phyloP scores from a whole-genome alignment of 1,284 basidiomycete genomes.

The Cutaneotrichosporon spelunceum region DNA sequence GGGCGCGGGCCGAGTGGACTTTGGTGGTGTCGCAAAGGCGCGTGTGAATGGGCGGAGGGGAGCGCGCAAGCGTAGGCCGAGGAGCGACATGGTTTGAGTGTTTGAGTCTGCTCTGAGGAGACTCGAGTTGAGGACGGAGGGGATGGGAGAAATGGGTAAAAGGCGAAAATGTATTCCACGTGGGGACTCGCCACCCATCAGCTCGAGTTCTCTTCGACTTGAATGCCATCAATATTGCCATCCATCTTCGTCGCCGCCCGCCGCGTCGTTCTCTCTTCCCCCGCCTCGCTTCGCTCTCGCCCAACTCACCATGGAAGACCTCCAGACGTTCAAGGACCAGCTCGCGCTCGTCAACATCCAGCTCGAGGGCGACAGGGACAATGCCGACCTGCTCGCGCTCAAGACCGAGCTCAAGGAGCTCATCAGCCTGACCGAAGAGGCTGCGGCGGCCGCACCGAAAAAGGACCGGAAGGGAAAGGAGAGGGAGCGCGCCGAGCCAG shows the following conservation, averaged over 20 bases:
- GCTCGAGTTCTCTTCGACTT: neutral
- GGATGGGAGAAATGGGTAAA: neutral
- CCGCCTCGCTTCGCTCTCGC: neutral
- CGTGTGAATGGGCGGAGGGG: neutral
- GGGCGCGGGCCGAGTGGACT: too few relatives aligned
- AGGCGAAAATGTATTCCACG: neutral
- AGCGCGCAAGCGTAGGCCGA: neutral
- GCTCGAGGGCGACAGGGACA: constrained; percentile 75
- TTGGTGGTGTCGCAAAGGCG: neutral
- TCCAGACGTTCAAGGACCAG: constrained; percentile 80
- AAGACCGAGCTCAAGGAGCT: constrained; percentile 83
- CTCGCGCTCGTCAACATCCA: constrained; percentile 86
- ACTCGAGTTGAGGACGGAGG: neutral
- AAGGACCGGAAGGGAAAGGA: constrained; percentile 18
- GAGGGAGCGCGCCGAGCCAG: constrained; percentile 13
- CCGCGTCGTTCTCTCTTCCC: neutral
- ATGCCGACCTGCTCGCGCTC: constrained; percentile 65
- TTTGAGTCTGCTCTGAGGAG: neutral
- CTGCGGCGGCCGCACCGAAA: constrained; percentile 42
- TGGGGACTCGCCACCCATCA: neutral
- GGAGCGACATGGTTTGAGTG: neutral
- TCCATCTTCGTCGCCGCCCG: too few relatives aligned
- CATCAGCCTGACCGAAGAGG: constrained; percentile 75
- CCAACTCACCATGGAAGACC: constrained; percentile 53
- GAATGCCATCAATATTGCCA: neutral